These are phyloP conservation scores for Thoreauomyces humboldtii DNA, from an alignment of 192 early-diverging fungal species.

Conservation along the genomic window DNA sequence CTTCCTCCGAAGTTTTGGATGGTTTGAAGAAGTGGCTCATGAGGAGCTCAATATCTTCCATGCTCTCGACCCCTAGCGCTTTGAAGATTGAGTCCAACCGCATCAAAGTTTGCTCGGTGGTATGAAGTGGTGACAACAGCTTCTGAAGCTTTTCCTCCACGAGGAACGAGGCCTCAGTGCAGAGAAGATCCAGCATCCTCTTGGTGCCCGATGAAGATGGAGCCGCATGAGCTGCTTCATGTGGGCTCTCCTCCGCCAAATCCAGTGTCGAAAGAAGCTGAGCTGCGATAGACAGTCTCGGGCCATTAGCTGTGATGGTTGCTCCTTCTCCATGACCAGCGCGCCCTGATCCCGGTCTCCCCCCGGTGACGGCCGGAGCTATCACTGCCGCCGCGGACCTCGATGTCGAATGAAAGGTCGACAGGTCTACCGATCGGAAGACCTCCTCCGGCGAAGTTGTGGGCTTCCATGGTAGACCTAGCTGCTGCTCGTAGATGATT, in stretches of 20 bases:
- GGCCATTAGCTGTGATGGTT: not conserved
- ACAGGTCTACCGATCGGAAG: slow-evolving; percentile 42
- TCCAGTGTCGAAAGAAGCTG: slow-evolving; percentile 9
- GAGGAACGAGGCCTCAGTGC: slow-evolving; percentile 54
- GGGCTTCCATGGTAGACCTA: slow-evolving; percentile 50
- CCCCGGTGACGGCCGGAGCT: not conserved
- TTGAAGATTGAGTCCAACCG: slow-evolving; percentile 59
- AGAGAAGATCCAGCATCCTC: slow-evolving; percentile 47
- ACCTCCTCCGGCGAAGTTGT: slow-evolving; percentile 39
- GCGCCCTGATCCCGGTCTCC: slow-evolving; percentile 1
- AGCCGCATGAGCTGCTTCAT: not conserved
- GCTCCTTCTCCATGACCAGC: not conserved
- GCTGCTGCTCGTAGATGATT: slow-evolving; percentile 59
- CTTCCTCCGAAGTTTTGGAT: not conserved
- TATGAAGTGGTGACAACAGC: slow-evolving; percentile 48
- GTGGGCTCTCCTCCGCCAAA: not conserved
- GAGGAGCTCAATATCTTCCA: slow-evolving; percentile 53
- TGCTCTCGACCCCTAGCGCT: slow-evolving; percentile 51
- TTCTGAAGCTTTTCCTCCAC: slow-evolving; percentile 62
- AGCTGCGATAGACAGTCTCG: slow-evolving; percentile 9
- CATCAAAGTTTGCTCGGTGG: slow-evolving; percentile 54
- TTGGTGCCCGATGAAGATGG: slow-evolving; percentile 34
- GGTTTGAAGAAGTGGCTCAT: slow-evolving; percentile 39
- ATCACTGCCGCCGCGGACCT: not conserved
- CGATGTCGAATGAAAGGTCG: slow-evolving; percentile 23